phyloP scores from a whole-genome alignment of 2,329 filamentous ascomycete genomes.

The Botrytis paeoniae region DNA sequence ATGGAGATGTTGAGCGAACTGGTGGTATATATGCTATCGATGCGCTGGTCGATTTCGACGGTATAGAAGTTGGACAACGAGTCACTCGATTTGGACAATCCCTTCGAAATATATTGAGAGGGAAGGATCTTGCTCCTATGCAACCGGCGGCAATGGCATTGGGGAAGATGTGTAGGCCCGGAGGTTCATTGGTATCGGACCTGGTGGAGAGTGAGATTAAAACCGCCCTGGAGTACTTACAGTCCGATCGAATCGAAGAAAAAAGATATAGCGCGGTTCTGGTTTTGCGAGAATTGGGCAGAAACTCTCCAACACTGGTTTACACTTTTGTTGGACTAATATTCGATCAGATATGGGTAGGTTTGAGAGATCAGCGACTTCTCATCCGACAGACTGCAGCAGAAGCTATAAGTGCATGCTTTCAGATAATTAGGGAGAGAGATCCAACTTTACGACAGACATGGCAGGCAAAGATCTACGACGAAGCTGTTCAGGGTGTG shows the following conservation, averaged over 20 bases:
- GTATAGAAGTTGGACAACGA: constrained; percentile 88
- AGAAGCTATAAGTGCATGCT: constrained; percentile 90
- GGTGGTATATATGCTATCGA: constrained; percentile 92
- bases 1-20: constrained; percentile 82
- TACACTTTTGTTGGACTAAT: constrained; percentile 95
- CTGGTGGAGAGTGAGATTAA: constrained; percentile 96
- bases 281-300: constrained; percentile 83
- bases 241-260: constrained; percentile 91
- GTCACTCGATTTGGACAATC: constrained; percentile 93
- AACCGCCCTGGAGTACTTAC: constrained; percentile 92
- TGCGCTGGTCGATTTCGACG: constrained; percentile 92
- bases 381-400: constrained; percentile 90
- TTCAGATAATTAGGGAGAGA: constrained; percentile 91
- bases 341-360: constrained; percentile 95
- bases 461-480: constrained; percentile 89
- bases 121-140: constrained; percentile 89
- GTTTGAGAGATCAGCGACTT: constrained; percentile 82
- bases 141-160: constrained; percentile 84
- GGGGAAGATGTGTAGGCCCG: constrained; percentile 85
- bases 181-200: constrained; percentile 90
- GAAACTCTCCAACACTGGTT: constrained; percentile 91
- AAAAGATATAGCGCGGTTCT: constrained; percentile 90
- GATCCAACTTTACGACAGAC: constrained; percentile 82
- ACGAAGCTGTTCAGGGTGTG: constrained; percentile 77
- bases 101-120: constrained; percentile 80